Conservation (phyloP, 2,329 filamentous ascomycete genomes). For the Orbilia blumenaviensis region DNA sequence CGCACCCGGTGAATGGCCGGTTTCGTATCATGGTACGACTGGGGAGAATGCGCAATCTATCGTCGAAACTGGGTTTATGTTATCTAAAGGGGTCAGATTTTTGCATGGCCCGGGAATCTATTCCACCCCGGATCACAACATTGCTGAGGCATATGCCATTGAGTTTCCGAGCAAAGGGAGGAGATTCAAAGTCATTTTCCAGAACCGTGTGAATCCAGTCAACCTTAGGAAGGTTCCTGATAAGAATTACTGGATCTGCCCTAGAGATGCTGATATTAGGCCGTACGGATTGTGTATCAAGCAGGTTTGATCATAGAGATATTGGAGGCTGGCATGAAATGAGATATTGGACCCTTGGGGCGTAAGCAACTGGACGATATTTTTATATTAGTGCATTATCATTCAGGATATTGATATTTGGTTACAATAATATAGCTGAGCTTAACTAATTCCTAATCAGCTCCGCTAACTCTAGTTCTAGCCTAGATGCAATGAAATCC, state of each 20-base stretch:
- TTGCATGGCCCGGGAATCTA: constrained; percentile 14
- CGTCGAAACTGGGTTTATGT: constrained; percentile 7
- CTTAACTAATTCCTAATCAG: too few relatives aligned
- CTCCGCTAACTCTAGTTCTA: too few relatives aligned
- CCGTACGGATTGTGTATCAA: constrained; percentile 29
- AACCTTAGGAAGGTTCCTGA: constrained; percentile 7
- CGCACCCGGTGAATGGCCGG: constrained; percentile 11
- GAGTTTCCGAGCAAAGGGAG: not conserved
- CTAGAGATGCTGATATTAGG: constrained; percentile 14
- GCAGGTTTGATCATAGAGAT: too few relatives aligned
- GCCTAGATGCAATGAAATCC: too few relatives aligned
- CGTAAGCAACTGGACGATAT: too few relatives aligned
- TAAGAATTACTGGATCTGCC: constrained; percentile 13
- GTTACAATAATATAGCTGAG: too few relatives aligned
- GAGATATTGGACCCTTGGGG: too few relatives aligned
- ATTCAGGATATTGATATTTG: too few relatives aligned
- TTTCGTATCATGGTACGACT: constrained; percentile 27
- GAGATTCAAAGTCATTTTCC: constrained; percentile 25
- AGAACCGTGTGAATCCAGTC: constrained; percentile 22
- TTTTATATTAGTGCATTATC: too few relatives aligned
- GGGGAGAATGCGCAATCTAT: constrained; percentile 5
- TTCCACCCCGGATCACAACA: constrained; percentile 1
- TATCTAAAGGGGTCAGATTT: not conserved
- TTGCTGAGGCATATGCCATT: constrained; percentile 9
- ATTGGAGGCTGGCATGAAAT: too few relatives aligned